Conservation (phyloP, 129 eudicot genomes). For the Pulicaria dysenterica region DNA sequence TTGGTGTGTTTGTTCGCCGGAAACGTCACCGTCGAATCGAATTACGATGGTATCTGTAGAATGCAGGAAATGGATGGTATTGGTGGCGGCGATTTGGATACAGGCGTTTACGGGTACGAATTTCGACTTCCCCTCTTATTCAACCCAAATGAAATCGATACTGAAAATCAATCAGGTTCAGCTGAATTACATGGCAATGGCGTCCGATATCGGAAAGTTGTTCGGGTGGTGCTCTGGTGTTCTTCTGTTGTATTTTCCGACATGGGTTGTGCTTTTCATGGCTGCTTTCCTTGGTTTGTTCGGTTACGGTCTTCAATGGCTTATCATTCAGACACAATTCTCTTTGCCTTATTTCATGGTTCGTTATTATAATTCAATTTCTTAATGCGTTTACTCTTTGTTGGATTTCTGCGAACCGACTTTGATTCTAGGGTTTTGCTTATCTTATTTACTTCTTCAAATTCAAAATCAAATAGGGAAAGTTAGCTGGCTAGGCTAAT, state of each 20-base stretch:
- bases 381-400: not conserved
- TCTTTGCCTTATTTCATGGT: constrained; percentile 66
- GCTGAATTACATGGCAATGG: constrained; percentile 53
- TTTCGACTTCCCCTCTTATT: constrained; percentile 62
- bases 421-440: constrained; percentile 9
- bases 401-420: not conserved
- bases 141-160: constrained; percentile 49
- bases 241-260: constrained; percentile 47
- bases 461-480: not conserved
- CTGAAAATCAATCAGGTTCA: constrained; percentile 51
- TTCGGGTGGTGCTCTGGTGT: constrained; percentile 77
- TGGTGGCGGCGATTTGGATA: constrained; percentile 57
- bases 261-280: constrained; percentile 57
- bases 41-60: constrained; percentile 22
- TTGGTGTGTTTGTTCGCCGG: constrained; percentile 13
- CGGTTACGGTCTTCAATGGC: constrained; percentile 72
- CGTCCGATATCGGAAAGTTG: constrained; percentile 59
- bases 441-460: not conserved
- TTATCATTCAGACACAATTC: constrained; percentile 40
- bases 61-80: constrained; percentile 58
- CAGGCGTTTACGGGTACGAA: constrained; percentile 72
- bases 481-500: no score
- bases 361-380: constrained; percentile 21
- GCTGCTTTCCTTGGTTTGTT: constrained; percentile 58
- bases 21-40: not conserved